phyloP scores from a whole-genome alignment of 2,329 filamentous ascomycete genomes.

The Diplocarpon rosae region DNA sequence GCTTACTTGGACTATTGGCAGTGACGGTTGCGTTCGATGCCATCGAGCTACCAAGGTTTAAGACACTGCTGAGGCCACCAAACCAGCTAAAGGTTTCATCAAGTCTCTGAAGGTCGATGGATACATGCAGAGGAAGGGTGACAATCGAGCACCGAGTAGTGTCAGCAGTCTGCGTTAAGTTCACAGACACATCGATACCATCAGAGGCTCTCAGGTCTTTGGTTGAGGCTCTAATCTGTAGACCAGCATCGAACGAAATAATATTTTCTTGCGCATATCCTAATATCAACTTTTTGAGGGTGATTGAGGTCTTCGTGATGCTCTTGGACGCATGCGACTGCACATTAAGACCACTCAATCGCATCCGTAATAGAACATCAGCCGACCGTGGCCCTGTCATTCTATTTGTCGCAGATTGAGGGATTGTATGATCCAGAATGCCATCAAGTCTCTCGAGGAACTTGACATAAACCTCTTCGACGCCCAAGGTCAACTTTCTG shows the following conservation, averaged over 20 bases:
- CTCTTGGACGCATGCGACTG: constrained; percentile 9
- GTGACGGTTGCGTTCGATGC: constrained; percentile 54
- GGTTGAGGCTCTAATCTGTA: constrained; percentile 48
- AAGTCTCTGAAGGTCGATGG: constrained; percentile 66
- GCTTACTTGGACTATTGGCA: constrained; percentile 27
- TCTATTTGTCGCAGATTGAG: constrained; percentile 2
- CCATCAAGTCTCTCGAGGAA: constrained; percentile 27
- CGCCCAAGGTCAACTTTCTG: constrained; percentile 16
- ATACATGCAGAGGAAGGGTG: constrained; percentile 66
- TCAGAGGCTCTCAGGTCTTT: constrained; percentile 45
- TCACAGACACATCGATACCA: constrained; percentile 47
- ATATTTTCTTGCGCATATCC: constrained; percentile 53
- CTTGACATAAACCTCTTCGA: constrained; percentile 22
- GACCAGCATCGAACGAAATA: constrained; percentile 47
- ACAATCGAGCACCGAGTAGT: constrained; percentile 50
- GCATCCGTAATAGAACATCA: constrained; percentile 24
- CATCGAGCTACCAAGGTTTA: constrained; percentile 80
- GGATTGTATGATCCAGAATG: constrained; percentile 9
- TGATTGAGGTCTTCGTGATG: constrained; percentile 20
- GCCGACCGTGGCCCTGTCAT: constrained; percentile 5
- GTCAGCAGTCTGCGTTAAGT: constrained; percentile 35
- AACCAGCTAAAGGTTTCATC: constrained; percentile 85
- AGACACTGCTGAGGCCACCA: constrained; percentile 80
- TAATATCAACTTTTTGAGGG: constrained; percentile 46
- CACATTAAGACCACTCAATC: constrained; percentile 22